These are phyloP conservation scores for Fusarium oligoseptatum DNA, from an alignment of 2,329 filamentous ascomycete genomes.

Conservation along the genomic window DNA sequence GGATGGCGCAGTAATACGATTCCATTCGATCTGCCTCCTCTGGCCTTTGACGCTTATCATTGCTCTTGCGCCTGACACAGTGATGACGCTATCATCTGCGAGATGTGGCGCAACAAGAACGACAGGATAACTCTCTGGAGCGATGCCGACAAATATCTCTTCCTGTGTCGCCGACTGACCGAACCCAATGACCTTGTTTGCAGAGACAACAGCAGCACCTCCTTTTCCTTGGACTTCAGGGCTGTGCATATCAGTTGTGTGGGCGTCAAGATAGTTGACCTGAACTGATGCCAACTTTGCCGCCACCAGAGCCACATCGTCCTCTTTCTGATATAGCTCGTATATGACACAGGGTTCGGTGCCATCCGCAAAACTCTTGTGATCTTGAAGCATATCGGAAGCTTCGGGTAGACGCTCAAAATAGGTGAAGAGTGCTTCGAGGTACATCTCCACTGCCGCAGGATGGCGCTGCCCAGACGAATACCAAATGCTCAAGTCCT, in stretches of 20 bases:
- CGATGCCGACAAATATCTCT: slow-evolving; percentile 52
- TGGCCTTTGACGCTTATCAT: slow-evolving; percentile 50
- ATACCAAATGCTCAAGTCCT: slow-evolving; percentile 53
- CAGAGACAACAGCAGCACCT: slow-evolving; percentile 49
- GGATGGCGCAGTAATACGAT: not conserved
- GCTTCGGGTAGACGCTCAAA: slow-evolving; percentile 38
- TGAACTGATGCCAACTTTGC: slow-evolving; percentile 25
- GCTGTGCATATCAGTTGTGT: slow-evolving; percentile 45
- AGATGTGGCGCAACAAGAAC: slow-evolving; percentile 52
- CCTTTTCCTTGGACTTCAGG: slow-evolving; percentile 38
- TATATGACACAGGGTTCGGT: no score
- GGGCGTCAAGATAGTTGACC: slow-evolving; percentile 33
- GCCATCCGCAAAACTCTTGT: not conserved
- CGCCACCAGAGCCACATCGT: not conserved
- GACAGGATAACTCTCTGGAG: slow-evolving; percentile 52
- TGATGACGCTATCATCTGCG: slow-evolving; percentile 43
- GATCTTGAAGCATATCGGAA: not conserved
- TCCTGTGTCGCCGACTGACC: slow-evolving; percentile 55
- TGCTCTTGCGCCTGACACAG: slow-evolving; percentile 46
- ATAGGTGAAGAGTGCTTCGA: slow-evolving; percentile 48
- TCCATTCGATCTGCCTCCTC: slow-evolving; percentile 47
- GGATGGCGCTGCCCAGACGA: slow-evolving; percentile 49
- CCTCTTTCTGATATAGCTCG: not conserved
- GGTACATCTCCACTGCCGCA: slow-evolving; percentile 47
- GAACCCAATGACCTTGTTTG: slow-evolving; percentile 53